A percentile compares a stretch with the other conserved stretches of the same genome.
These are phyloP conservation scores for Sextonia rubra DNA, from an alignment of 164 flowering plant genomes.

Conservation along the genomic window DNA sequence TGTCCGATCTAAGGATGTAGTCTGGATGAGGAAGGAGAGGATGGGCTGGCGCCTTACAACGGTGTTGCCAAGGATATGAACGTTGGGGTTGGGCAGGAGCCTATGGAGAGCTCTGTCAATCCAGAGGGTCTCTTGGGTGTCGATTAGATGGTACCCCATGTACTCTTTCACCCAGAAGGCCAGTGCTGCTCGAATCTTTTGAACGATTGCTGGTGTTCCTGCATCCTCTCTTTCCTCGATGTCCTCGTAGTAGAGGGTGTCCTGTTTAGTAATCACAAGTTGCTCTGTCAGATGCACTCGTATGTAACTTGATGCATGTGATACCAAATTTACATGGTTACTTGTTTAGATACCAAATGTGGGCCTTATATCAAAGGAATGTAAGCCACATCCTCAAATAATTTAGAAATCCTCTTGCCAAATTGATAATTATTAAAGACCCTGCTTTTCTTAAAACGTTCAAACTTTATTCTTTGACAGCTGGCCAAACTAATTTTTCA, in stretches of 20 bases:
- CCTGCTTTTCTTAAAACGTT: no score
- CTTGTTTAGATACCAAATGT: no score
- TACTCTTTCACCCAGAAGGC: conserved; percentile 85
- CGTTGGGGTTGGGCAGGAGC: conserved; percentile 50
- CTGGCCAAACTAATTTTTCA: no score
- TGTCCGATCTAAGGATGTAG: conserved; percentile 23
- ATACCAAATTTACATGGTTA: no score
- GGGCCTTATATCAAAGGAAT: no score
- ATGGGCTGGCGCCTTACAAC: conserved; percentile 50
- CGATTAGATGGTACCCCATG: conserved; percentile 55
- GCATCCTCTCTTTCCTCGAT: conserved; percentile 82
- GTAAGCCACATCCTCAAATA: no score
- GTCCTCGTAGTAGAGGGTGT: conserved; percentile 60
- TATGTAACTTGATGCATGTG: no score
- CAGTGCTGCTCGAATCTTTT: conserved; percentile 61
- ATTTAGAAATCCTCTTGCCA: no score
- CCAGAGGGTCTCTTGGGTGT: conserved; percentile 33
- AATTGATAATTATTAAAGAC: no score
- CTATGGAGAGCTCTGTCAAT: conserved; percentile 48
- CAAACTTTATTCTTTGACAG: no score
- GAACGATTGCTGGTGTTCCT: conserved; percentile 75
- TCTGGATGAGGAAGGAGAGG: conserved; percentile 60
- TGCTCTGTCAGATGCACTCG: no score
- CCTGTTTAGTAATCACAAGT: conserved; percentile 26
- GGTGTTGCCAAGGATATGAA: conserved; percentile 57